Evolutionary conservation across 2,329 filamentous ascomycete species (phyloP).

Genomic region (Colletotrichum endophyticum): DNA sequence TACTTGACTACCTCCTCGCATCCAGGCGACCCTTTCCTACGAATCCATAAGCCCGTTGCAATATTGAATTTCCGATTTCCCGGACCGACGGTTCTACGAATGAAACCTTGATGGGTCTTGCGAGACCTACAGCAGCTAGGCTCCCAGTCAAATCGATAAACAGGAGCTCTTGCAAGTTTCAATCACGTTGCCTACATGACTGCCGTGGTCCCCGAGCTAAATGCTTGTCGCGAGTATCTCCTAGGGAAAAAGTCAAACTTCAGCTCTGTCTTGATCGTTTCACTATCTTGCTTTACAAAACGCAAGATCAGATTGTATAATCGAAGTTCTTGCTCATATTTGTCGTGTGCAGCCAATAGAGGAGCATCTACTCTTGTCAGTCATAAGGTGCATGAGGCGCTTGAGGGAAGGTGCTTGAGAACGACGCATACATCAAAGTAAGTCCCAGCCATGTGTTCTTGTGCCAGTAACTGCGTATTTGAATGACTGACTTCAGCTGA

Average conservation of each 20-base stretch:
- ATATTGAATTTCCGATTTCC: not conserved
- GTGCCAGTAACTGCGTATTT: not conserved
- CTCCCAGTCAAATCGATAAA: not conserved
- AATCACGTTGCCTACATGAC: accelerated
- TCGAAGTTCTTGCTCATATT: not conserved
- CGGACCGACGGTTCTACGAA: not conserved
- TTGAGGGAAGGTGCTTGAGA: not conserved
- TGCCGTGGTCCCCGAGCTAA: not conserved
- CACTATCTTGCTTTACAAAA: not conserved
- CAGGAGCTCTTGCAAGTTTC: not conserved
- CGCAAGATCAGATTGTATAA: not conserved
- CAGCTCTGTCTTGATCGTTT: not conserved
- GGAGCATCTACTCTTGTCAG: not conserved
- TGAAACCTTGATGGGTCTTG: not conserved
- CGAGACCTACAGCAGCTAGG: not conserved
- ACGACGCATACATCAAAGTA: not conserved
- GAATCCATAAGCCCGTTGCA: not conserved
- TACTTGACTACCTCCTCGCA: not conserved
- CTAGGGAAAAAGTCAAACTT: not conserved
- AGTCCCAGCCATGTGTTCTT: not conserved
- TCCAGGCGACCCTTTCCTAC: not conserved
- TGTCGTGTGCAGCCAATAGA: not conserved
- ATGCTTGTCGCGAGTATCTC: not conserved
- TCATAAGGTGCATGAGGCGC: not conserved
- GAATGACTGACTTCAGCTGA: not conserved